A percentile compares a stretch with the other conserved stretches of the same genome.
Conservation (phyloP, 495 filamentous ascomycete species). For the Xylaria acuta region DNA sequence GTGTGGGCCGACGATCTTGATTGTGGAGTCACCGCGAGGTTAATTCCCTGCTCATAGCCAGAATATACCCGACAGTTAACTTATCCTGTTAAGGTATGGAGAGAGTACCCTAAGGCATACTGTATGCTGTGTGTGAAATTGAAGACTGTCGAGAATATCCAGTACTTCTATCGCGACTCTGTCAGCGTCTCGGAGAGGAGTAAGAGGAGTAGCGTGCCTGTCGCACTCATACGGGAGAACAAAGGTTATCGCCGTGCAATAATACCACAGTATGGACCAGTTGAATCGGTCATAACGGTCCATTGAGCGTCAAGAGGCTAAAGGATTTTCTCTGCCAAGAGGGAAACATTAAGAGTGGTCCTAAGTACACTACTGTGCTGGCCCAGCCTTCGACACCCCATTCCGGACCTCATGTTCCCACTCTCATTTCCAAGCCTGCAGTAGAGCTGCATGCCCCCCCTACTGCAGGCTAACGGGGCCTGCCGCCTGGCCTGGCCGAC, state of each 20-base stretch:
- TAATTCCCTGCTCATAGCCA: neutral
- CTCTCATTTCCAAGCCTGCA: slow-evolving; percentile 38
- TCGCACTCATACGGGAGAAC: neutral
- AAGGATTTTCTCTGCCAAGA: slow-evolving; percentile 5
- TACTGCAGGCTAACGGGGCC: slow-evolving; percentile 34
- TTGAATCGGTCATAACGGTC: neutral
- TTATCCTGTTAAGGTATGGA: neutral
- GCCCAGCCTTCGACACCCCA: slow-evolving; percentile 28
- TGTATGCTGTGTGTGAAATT: slow-evolving; percentile 15
- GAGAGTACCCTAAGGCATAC: neutral
- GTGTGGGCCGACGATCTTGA: slow-evolving; percentile 12
- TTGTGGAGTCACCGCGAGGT: slow-evolving; percentile 5
- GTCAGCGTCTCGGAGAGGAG: neutral
- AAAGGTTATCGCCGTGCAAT: neutral
- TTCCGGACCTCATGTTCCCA: slow-evolving; percentile 29
- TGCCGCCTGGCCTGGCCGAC: slow-evolving; percentile 28
- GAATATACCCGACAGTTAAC: slow-evolving; percentile 19
- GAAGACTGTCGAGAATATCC: neutral
- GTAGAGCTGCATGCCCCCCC: slow-evolving; percentile 30
- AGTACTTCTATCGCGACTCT: neutral
- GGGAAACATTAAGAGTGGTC: neutral
- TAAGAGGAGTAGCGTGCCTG: neutral
- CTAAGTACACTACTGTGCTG: neutral
- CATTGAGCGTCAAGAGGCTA: neutral
- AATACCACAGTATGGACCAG: neutral